phyloP scores from a whole-genome alignment of 371 early-diverging fungal species.

The Basidiobolus meristosporus region DNA sequence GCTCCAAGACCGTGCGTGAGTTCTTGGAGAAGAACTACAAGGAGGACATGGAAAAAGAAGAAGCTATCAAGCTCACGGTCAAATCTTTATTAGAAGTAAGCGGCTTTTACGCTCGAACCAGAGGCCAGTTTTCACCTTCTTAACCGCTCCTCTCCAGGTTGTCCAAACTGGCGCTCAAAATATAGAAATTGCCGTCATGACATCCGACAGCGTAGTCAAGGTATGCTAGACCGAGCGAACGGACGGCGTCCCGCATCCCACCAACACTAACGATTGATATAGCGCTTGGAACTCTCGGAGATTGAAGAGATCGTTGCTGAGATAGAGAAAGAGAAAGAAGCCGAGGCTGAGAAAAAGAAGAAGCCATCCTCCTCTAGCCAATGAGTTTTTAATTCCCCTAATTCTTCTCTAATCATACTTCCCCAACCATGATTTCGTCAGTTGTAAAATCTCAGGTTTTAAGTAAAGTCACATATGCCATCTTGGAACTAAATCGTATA shows the following conservation, averaged over 20 bases:
- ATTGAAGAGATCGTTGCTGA: conserved; percentile 65
- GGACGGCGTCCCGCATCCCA: background rate
- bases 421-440: no score
- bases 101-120: background rate
- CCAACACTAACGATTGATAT: background rate
- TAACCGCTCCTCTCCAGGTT: conserved; percentile 24
- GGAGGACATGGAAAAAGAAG: conserved; percentile 59
- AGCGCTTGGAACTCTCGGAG: conserved; percentile 59
- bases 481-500: no score
- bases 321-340: conserved; percentile 88
- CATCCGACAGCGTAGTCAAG: conserved; percentile 38
- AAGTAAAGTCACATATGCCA: no score
- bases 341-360: conserved; percentile 56
- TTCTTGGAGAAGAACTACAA: conserved; percentile 94
- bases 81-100: conserved; percentile 74
- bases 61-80: conserved; percentile 78
- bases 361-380: no score
- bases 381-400: no score
- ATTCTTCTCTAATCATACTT: no score
- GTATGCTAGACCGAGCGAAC: conserved; percentile 13
- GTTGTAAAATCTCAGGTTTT: no score
- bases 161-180: conserved; percentile 98
- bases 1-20: conserved; percentile 90
- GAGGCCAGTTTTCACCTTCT: background rate
- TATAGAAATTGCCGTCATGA: conserved; percentile 91